Evolutionary conservation across 352 stramenopile species (phyloP).

Genomic region (Albugo candida): DNA sequence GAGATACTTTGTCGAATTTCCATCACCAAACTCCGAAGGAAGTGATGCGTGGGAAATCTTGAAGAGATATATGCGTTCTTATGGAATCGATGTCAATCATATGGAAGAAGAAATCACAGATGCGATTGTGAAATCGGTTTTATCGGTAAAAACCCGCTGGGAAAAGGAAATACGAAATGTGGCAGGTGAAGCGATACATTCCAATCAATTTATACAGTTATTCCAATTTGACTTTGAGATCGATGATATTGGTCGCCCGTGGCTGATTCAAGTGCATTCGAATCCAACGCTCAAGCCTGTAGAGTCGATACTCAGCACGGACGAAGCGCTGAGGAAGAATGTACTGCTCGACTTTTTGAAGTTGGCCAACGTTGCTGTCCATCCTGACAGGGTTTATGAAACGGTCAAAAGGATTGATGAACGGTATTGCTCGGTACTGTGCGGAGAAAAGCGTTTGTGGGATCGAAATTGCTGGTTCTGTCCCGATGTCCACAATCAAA

Average conservation of each 20-base stretch:
- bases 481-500: conserved; percentile 28
- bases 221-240: conserved; percentile 93
- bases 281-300: conserved; percentile 37
- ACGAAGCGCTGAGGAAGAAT: conserved; percentile 45
- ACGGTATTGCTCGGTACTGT: no score
- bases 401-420: conserved; percentile 1
- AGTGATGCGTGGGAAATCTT: conserved; percentile 55
- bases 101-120: conserved; percentile 50
- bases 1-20: conserved; percentile 23
- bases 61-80: conserved; percentile 32
- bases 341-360: conserved; percentile 45
- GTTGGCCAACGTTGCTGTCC: conserved; percentile 43
- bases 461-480: conserved; percentile 61
- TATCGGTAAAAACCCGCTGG: conserved; percentile 32
- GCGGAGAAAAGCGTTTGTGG: conserved; percentile 17
- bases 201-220: conserved; percentile 84
- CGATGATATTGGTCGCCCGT: conserved; percentile 85
- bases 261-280: conserved; percentile 79
- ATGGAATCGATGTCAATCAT: conserved; percentile 40
- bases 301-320: conserved; percentile 33
- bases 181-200: conserved; percentile 10
- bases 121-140: conserved; percentile 32
- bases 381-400: conserved; percentile 37
- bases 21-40: conserved; percentile 23
- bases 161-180: conserved; percentile 24